Evolutionary conservation across 352 stramenopile species (phyloP), one percentile per base, ranked within the genome.

Genomic region (Globisporangium spiculum): DNA sequence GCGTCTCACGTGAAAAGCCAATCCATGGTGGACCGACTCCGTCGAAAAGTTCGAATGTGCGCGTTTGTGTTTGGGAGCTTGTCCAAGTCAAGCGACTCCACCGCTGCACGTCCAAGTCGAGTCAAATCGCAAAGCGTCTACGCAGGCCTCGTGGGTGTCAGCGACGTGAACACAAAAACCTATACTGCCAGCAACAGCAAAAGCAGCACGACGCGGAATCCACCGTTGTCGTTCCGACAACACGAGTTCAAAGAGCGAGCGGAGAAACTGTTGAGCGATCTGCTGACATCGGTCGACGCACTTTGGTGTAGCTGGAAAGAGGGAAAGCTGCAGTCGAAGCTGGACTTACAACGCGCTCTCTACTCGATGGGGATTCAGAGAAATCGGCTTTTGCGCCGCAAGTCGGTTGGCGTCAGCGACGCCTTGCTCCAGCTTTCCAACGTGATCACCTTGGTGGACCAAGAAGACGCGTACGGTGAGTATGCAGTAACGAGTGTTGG

Each of bases 251-350:
- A 55, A 3, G 34, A 52, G 6, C 48, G 57, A 50, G 65, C 64
- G 8, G 34, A 60, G 18, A n/a, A 46, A 16, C n/a, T 36, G 14
- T 38, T 73, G 36, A 27, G 16, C 6, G 57, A 12, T 3, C 67
- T 76, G 26, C 61, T 70, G 36, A 64, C 24, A 3, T 27, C 65
- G 0, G 69, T 72, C 0, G 79, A 88, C 22, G 71, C 64, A 24
- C n/a, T 82, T 1, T 90, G 82, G 82, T 70, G 72, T 27, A 70
- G 85, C 36, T 88, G 78, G 78, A 84, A 76, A n/a, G 71, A 75
- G 2, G 68, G 59, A 1, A 75, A 75, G 60, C 38, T 73, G 18
- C 65, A 72, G 4, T 46, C 73, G 3, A 67, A 72, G 18, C 27
- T 41, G 4, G 71, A 84, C 5, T 5, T 78, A 0, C 60, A 73